Conservation (phyloP, 345 rosid genomes). For the Limnanthes douglasii region DNA sequence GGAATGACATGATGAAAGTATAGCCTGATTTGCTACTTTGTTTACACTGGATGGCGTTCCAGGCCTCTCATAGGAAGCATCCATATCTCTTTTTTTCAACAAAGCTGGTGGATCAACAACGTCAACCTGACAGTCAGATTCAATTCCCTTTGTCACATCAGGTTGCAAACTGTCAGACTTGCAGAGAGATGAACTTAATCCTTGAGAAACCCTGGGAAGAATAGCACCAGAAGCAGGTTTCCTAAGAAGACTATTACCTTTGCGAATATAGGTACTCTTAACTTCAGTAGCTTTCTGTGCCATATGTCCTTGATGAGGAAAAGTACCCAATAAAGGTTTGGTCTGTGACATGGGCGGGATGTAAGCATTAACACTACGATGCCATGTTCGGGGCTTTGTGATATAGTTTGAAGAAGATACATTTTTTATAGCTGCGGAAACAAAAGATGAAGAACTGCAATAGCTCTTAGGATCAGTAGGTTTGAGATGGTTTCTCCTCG, state of each 20-base stretch:
- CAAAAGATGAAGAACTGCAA: conserved; percentile 24
- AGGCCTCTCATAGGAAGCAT: conserved; percentile 34
- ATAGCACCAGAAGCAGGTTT: conserved; percentile 27
- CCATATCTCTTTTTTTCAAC: conserved; percentile 17
- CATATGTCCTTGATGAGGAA: conserved; percentile 24
- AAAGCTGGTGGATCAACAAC: conserved; percentile 14
- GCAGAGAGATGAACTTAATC: conserved; percentile 22
- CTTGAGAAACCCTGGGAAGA: conserved; percentile 21
- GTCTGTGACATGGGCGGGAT: conserved; percentile 17
- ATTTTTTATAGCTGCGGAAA: conserved; percentile 26
- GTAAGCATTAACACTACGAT: conserved; percentile 26
- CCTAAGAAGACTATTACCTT: conserved; percentile 92
- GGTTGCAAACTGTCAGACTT: conserved; percentile 22
- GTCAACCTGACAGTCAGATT: conserved; percentile 23
- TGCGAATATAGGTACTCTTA: conserved; percentile 49
- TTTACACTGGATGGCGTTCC: conserved; percentile 30
- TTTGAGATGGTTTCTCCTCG: conserved; percentile 23
- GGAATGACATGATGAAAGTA: conserved; percentile 18
- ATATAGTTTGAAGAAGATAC: conserved; percentile 23
- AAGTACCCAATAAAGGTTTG: conserved; percentile 21
- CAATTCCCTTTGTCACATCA: conserved; percentile 26
- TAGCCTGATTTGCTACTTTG: conserved; percentile 22
- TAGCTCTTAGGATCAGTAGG: conserved; percentile 22
- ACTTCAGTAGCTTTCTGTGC: conserved; percentile 16
- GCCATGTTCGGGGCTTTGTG: conserved; percentile 67